Evolutionary conservation across 78 protist species (phyloP).

Genomic region (Corallochytrium limacisporum): DNA sequence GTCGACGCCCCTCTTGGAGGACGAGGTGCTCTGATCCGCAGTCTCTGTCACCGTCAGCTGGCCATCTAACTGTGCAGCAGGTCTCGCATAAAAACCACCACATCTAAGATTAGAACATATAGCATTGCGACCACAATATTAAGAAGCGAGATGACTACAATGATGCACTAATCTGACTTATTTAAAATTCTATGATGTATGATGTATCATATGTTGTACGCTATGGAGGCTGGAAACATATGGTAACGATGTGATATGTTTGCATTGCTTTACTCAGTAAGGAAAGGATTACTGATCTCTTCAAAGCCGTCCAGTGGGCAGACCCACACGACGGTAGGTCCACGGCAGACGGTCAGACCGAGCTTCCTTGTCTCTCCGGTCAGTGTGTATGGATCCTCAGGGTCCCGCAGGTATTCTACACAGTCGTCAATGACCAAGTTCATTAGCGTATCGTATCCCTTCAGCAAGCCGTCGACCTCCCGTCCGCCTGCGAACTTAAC

Average conservation of each 20-base stretch:
- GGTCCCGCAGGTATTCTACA: slow-evolving; percentile 10
- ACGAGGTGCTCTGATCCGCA: no score
- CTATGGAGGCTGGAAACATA: no score
- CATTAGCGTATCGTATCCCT: slow-evolving; percentile 20
- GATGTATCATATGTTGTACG: background rate
- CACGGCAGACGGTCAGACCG: slow-evolving; percentile 25
- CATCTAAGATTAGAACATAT: no score
- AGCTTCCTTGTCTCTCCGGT: slow-evolving; percentile 1
- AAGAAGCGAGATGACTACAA: no score
- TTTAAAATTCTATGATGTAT: background rate
- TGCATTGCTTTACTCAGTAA: background rate
- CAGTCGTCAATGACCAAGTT: slow-evolving; percentile 30
- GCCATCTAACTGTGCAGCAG: no score
- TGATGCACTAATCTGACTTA: no score
- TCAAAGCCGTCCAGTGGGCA: slow-evolving; percentile 16
- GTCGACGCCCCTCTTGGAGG: no score
- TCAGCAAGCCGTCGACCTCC: no score
- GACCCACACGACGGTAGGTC: background rate
- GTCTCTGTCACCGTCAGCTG: no score
- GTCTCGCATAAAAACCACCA: no score
- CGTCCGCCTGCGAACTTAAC: no score
- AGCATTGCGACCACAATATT: no score
- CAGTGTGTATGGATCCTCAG: background rate
- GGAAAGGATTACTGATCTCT: slow-evolving; percentile 21
- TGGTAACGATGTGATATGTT: background rate